Evolutionary conservation across 768 basidiomycete genomes (phyloP), one percentile per base, ranked within the genome.

Genomic region (Russula sp.): DNA sequence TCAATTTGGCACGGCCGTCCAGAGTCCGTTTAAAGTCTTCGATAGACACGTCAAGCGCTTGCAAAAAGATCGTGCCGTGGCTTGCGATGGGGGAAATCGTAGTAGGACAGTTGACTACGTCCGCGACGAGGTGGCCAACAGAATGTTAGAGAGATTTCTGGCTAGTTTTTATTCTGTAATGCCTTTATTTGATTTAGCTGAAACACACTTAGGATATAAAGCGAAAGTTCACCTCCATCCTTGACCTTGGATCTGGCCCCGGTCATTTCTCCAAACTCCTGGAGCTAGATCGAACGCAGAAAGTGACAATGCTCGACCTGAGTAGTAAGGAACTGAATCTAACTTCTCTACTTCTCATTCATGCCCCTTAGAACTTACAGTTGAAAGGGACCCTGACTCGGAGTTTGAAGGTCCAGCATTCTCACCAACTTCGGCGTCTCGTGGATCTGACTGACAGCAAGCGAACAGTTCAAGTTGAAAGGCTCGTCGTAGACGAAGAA

Each of bases 101-200:
- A 94, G 90, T 69, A 79, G 84, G 69, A 83, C 85, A 0, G 93
- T 94, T 6, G 96, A 99, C 78, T 98, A 98, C 74, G 77, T 99
- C 34, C 83, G 92, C 47, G 83, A 92, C 60, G 96, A 96, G 72
- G 85, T 95, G 9, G 94, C 95, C 22, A 91, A 94, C 66, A 80
- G 88, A 63, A 82, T 98, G 82, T 83, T 93, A 75, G 96, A 98
- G 71, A 81, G 96, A 59, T 83, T 99, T 66, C 74, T 91, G 78
- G 96, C 94, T 71, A 66, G 77, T 66, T 48, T 57, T 63, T 47
- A 66, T 53, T 55, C 57, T 49, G 35, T 27, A 16, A 22, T 56
- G 54, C 60, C 35, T 37, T 62, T 16, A 49, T 57, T 64, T 44
- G 27, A 45, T 45, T 51, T 52, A 55, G 31, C 54, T 47, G 48